Conservation (phyloP, 148 eudicot species). For the Gaultheria prostrata region DNA sequence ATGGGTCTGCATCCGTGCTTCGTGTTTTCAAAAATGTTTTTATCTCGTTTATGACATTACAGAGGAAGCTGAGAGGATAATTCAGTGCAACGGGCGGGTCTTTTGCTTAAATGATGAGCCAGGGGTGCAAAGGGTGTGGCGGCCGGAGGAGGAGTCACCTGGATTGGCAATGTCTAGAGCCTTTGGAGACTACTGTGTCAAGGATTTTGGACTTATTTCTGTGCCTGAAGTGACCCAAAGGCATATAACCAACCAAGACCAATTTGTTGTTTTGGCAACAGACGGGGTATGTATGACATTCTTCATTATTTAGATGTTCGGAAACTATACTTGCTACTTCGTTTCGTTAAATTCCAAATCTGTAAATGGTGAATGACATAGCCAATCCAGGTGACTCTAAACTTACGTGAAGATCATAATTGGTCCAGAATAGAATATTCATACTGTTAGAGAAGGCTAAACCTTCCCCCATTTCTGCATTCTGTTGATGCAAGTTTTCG, state of each 20-base stretch:
- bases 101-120: constrained; percentile 82
- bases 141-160: constrained; percentile 71
- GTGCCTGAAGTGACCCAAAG: constrained; percentile 85
- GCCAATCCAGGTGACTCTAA: too few species aligned
- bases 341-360: too few species aligned
- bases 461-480: background rate
- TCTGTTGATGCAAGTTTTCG: background rate
- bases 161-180: constrained; percentile 99
- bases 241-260: constrained; percentile 60
- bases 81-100: constrained; percentile 74
- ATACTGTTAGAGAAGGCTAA: background rate
- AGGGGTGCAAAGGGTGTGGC: constrained; percentile 84
- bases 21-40: too few species aligned
- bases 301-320: background rate
- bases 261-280: constrained; percentile 76
- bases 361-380: too few species aligned
- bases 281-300: constrained; percentile 75
- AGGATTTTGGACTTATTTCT: constrained; percentile 84
- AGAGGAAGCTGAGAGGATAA: constrained; percentile 92
- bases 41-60: constrained; percentile 14
- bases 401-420: background rate
- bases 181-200: constrained; percentile 82
- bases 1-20: too few species aligned
- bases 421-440: background rate
- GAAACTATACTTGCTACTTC: background rate